A percentile compares a stretch with the other conserved stretches of the same genome.
phyloP scores from a whole-genome alignment of 1,284 basidiomycete genomes.

The Phlebopus sp. region DNA sequence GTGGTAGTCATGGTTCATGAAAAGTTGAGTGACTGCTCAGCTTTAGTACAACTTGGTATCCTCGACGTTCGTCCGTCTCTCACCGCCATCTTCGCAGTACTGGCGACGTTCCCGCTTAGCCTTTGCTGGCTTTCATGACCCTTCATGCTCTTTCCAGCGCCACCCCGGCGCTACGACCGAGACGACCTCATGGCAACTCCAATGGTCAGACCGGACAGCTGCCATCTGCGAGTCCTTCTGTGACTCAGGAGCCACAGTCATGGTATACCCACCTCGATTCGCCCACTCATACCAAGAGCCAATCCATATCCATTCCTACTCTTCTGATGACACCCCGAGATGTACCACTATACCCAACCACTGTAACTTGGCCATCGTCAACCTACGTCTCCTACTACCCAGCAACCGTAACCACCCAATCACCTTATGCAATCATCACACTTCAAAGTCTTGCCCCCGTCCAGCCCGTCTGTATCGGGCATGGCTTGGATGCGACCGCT shows the following conservation, averaged over 20 bases:
- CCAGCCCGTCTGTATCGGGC: slow-evolving; percentile 56
- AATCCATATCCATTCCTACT: slow-evolving; percentile 1
- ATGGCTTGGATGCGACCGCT: slow-evolving; percentile 62
- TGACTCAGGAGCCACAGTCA: slow-evolving; percentile 15
- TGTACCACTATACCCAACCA: slow-evolving; percentile 29
- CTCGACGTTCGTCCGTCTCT: neutral
- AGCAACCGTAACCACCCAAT: neutral
- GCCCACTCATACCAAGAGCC: neutral
- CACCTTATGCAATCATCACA: slow-evolving; percentile 13
- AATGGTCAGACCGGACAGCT: slow-evolving; percentile 9
- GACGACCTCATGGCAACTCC: slow-evolving; percentile 7
- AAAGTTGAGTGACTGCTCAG: neutral
- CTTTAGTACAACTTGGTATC: neutral
- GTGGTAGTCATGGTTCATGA: slow-evolving; percentile 7
- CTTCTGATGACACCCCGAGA: slow-evolving; percentile 10
- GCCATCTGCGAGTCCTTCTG: slow-evolving; percentile 14
- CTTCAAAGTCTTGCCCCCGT: slow-evolving; percentile 21
- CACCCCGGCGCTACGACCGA: slow-evolving; percentile 7
- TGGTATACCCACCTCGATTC: slow-evolving; percentile 11
- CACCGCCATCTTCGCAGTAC: neutral
- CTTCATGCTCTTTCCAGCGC: slow-evolving; percentile 1
- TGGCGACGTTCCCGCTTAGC: neutral
- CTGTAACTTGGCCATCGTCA: slow-evolving; percentile 35
- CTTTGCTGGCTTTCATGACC: slow-evolving; percentile 5
- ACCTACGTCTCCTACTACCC: slow-evolving; percentile 5